phyloP scores from a whole-genome alignment of 345 rosid species.

The Rhodomyrtus tomentosa region DNA sequence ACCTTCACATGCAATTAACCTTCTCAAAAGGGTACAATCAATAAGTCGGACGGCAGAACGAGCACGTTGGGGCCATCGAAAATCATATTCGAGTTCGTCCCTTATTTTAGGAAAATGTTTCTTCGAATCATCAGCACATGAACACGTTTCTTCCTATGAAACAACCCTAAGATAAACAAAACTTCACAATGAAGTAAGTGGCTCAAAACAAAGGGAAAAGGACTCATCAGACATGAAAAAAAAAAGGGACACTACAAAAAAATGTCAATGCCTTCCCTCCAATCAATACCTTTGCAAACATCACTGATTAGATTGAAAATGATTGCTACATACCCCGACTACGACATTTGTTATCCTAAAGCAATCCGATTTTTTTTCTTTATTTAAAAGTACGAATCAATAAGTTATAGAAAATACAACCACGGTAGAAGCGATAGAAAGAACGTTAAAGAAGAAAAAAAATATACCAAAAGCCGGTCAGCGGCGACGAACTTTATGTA shows the following conservation, averaged over 20 bases:
- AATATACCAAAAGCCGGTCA: no score
- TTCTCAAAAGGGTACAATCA: background rate
- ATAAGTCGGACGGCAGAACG: no score
- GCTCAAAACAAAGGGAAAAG: background rate
- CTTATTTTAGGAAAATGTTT: no score
- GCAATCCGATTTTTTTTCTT: no score
- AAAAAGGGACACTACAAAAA: background rate
- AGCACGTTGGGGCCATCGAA: no score
- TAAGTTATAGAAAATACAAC: no score
- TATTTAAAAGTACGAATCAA: no score
- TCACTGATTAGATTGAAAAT: background rate
- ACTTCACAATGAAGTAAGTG: background rate
- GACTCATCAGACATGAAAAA: background rate
- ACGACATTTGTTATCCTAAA: background rate
- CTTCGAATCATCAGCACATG: no score
- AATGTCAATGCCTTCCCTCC: background rate
- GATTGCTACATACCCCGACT: background rate
- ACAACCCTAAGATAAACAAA: background rate
- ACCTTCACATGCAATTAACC: background rate
- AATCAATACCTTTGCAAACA: background rate
- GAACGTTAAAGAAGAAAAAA: no score
- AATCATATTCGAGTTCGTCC: no score
- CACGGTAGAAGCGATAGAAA: no score
- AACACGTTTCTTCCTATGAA: background rate
- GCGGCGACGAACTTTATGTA: no score